Evolutionary conservation across 139 green algal species (phyloP).

Genomic region (Yamagishiella unicocca): DNA sequence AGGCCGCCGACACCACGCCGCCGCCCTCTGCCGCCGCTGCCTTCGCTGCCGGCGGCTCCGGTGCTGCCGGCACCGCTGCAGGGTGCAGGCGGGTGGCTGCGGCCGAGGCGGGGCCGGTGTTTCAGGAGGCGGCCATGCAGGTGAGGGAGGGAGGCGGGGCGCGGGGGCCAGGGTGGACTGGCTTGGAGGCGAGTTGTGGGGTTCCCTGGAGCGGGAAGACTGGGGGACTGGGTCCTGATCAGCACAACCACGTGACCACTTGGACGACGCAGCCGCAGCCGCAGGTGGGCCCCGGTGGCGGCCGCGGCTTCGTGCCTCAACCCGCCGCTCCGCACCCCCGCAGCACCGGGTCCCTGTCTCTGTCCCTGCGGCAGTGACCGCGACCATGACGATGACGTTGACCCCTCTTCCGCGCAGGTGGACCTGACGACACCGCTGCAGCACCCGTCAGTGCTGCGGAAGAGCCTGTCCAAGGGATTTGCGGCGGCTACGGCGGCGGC

Average conservation of each 20-base stretch:
- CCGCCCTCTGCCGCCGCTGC: neutral
- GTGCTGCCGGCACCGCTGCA: neutral
- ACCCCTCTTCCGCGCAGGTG: constrained; percentile 13
- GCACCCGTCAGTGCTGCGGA: constrained; percentile 15
- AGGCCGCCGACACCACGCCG: neutral
- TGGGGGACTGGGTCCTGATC: no score
- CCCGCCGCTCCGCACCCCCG: no score
- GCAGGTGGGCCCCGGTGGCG: no score
- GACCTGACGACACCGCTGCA: neutral
- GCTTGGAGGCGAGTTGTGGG: neutral
- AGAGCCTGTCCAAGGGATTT: constrained; percentile 38
- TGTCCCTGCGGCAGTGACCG: no score
- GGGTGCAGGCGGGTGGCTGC: neutral
- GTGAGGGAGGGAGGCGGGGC: no score
- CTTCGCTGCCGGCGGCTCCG: neutral
- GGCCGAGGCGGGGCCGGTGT: neutral
- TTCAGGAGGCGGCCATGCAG: constrained; percentile 27
- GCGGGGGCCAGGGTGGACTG: neutral
- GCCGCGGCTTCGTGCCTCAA: no score
- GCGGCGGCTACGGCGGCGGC: constrained; percentile 5
- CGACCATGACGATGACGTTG: no score
- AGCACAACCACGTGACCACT: no score
- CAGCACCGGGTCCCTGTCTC: no score
- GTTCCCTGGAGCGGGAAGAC: no score
- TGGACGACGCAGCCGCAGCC: no score